Evolutionary conservation across 2,329 filamentous ascomycete species (phyloP).

Genomic region (Pseudohalonectria lignicola): DNA sequence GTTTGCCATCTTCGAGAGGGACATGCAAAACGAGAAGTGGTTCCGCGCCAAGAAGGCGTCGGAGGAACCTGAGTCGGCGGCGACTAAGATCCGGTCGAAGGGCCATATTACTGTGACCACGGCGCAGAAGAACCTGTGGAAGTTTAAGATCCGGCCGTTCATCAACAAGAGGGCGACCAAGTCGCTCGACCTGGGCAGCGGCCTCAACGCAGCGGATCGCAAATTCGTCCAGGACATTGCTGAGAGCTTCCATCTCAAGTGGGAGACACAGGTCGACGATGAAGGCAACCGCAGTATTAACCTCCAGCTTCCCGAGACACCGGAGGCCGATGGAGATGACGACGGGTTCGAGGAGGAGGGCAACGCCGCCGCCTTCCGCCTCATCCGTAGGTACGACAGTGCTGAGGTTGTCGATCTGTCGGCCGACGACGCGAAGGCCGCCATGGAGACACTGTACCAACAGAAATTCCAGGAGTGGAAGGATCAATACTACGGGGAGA

Average conservation of each 20-base stretch:
- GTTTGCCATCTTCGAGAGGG: constrained; percentile 83
- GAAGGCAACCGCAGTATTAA: constrained; percentile 42
- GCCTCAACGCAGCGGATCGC: constrained; percentile 72
- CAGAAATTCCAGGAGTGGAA: constrained; percentile 90
- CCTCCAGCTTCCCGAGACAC: constrained; percentile 31
- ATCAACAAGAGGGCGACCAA: constrained; percentile 56
- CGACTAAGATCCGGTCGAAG: constrained; percentile 43
- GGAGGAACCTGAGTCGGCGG: constrained; percentile 48
- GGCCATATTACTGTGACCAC: constrained; percentile 66
- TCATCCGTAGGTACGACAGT: constrained; percentile 84
- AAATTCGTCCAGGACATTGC: constrained; percentile 89
- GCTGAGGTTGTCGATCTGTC: constrained; percentile 75
- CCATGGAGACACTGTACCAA: constrained; percentile 78
- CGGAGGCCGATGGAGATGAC: constrained; percentile 37
- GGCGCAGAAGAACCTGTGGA: constrained; percentile 72
- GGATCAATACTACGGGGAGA: constrained; percentile 80
- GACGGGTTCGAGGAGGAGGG: constrained; percentile 77
- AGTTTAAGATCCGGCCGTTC: constrained; percentile 68
- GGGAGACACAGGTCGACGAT: constrained; percentile 46
- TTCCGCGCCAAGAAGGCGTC: constrained; percentile 70
- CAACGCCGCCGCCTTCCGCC: constrained; percentile 68
- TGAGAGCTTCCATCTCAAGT: constrained; percentile 43
- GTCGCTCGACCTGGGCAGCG: constrained; percentile 62
- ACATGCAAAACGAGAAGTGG: constrained; percentile 83
- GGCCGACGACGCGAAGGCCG: constrained; percentile 65